These are phyloP conservation scores for Oxyria digyna DNA, from an alignment of 148 eudicot species.

Conservation along the genomic window DNA sequence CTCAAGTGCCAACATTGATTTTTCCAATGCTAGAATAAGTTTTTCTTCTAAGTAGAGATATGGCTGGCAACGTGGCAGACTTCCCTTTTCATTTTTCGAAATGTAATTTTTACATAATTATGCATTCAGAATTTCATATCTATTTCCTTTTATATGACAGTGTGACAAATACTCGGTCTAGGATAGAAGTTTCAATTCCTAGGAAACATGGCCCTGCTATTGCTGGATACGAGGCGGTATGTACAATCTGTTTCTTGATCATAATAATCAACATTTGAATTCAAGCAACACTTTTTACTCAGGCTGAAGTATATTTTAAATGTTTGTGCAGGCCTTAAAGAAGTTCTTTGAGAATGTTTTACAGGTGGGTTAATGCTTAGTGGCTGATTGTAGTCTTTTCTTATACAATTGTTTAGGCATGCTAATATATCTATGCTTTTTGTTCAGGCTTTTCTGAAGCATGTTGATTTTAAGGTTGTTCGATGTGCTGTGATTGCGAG, in stretches of 20 bases:
- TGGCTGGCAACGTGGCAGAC: not conserved
- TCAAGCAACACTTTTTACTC: not conserved
- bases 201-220: constrained; percentile 93
- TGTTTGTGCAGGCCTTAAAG: constrained; percentile 50
- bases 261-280: not conserved
- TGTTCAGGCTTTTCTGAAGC: constrained; percentile 76
- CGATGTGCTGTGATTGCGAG: constrained; percentile 97
- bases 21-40: not conserved
- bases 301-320: constrained; percentile 5
- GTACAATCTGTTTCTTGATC: constrained; percentile 8
- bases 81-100: not conserved
- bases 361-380: constrained; percentile 35
- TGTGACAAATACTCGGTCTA: constrained; percentile 72
- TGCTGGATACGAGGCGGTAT: constrained; percentile 93
- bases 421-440: constrained; percentile 9
- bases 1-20: not conserved
- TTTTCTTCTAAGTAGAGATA: not conserved
- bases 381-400: not conserved
- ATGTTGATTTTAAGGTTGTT: constrained; percentile 82
- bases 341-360: constrained; percentile 84
- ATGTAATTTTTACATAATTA: not conserved
- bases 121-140: not conserved
- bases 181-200: constrained; percentile 87
- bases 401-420: not conserved
- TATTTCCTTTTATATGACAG: constrained; percentile 23